Base-by-base conservation (phyloP, 345 rosid genomes). In the Lagerstroemia speciosa region DNA sequence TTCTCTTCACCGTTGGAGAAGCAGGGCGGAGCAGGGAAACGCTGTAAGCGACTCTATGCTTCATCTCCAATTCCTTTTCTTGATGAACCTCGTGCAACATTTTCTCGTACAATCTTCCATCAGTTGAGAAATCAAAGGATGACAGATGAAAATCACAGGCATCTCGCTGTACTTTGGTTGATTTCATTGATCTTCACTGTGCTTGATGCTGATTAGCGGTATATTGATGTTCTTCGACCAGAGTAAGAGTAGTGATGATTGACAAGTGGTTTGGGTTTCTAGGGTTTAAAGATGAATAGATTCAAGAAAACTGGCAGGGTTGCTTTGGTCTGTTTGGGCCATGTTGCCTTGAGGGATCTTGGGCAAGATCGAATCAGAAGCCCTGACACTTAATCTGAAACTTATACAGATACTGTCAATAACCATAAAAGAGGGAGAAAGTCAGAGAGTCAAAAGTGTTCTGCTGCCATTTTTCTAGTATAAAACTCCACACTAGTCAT, bases 301-400 rank as follows among this genome's bases (percentile, higher is more conserved):
- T 3, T 19, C 1, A 17, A 30, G n/a, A 48, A 61, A 48, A 11
- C 48, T 41, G 22, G 37, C 27, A 67, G n/a, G n/a, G 63, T 53
- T 52, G 16, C 12, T 52, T 52, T 41, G 12, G 46, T 67, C n/a
- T 67, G n/a, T 52, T 33, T 15, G 30, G 20, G 22, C 62, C 62
- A 27, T 24, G 62, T 36, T 34, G 8, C n/a, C n/a, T n/a, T n/a
- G n/a, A n/a, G n/a, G n/a, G n/a, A n/a, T 67, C 62, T 58, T 52
- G 16, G 62, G 32, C 62, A 67, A 67, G 62, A 50, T 55, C 15
- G 5, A 58, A 67, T 67, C 46, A 11, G 70, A 52, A 52, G 45
- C 70, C 14, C 70, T 52, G 70, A 67, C 70, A 52, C 70, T 66
- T 29, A 33, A 0, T 22, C 41, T 67, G 2, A 53, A n/a, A n/a